Percentiles rank a stretch among this genome's conserved stretches.
Conservation (phyloP, 257 asterid species). For the Buddleja alternifolia region DNA sequence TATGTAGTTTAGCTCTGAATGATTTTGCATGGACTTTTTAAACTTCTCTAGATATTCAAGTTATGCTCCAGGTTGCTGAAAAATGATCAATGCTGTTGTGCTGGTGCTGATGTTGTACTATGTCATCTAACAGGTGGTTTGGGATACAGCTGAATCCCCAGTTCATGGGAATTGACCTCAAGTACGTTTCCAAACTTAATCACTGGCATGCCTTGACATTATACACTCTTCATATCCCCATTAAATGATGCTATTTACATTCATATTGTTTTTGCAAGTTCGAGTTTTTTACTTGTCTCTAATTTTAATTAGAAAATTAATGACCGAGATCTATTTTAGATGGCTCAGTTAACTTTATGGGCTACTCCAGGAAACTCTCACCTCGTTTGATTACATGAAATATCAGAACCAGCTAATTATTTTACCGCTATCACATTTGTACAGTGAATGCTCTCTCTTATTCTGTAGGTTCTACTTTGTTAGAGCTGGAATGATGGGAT, state of each 20-base stretch:
- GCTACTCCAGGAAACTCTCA: slow-evolving; percentile 9
- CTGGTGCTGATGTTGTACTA: slow-evolving; percentile 28
- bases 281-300: slow-evolving; percentile 3
- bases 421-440: slow-evolving; percentile 13
- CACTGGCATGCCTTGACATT: slow-evolving; percentile 18
- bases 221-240: neutral
- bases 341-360: slow-evolving; percentile 12
- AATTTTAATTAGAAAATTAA: slow-evolving; percentile 7
- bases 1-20: neutral
- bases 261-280: slow-evolving; percentile 15
- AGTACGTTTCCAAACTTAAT: slow-evolving; percentile 54
- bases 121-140: slow-evolving; percentile 77
- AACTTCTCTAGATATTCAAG: neutral
- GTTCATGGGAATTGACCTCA: slow-evolving; percentile 93
- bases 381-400: slow-evolving; percentile 20
- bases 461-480: slow-evolving; percentile 84
- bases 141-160: slow-evolving; percentile 96
- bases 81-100: too few relatives aligned
- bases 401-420: neutral
- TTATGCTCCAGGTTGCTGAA: slow-evolving; percentile 9
- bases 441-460: slow-evolving; percentile 24
- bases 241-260: slow-evolving; percentile 11
- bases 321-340: neutral
- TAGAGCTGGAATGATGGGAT: slow-evolving; percentile 99
- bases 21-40: neutral